phyloP scores from a whole-genome alignment of 495 filamentous ascomycete species.

The Penicillium goetzii region DNA sequence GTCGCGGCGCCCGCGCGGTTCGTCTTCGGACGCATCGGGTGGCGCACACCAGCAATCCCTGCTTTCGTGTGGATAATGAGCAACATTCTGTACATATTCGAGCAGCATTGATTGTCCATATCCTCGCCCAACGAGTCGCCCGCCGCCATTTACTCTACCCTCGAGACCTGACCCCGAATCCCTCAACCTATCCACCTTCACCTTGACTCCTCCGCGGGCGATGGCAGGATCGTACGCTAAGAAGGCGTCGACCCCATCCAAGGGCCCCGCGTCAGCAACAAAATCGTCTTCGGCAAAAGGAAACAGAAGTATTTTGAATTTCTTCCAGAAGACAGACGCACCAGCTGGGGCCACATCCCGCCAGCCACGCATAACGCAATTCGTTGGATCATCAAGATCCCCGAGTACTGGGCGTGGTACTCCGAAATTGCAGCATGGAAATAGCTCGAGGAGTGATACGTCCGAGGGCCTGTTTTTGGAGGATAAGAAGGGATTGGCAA shows the following conservation, averaged over 20 bases:
- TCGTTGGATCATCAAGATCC: conserved; percentile 33
- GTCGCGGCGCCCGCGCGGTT: conserved; percentile 38
- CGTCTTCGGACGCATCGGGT: conserved; percentile 10
- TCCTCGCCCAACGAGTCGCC: neutral
- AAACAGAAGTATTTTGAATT: conserved; percentile 78
- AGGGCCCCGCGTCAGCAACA: conserved; percentile 12
- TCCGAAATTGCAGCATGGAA: conserved; percentile 23
- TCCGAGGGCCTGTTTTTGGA: conserved; percentile 48
- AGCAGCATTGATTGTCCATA: neutral
- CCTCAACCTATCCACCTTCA: neutral
- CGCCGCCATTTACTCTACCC: neutral
- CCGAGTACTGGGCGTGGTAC: conserved; percentile 30
- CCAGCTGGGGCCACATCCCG: conserved; percentile 40
- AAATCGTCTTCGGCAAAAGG: conserved; percentile 40
- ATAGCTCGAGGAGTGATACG: conserved; percentile 24
- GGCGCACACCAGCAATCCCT: conserved; percentile 4
- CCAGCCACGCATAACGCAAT: conserved; percentile 48
- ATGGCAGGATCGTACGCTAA: conserved; percentile 33
- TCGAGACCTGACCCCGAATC: neutral
- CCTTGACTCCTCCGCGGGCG: neutral
- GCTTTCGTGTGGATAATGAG: conserved; percentile 3
- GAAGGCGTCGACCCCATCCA: conserved; percentile 39
- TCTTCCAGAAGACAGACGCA: conserved; percentile 75
- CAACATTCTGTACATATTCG: conserved; percentile 16
- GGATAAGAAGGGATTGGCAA: conserved; percentile 38